Conservation (phyloP, 257 asterid genomes). For the Fraxinus cuspidata region DNA sequence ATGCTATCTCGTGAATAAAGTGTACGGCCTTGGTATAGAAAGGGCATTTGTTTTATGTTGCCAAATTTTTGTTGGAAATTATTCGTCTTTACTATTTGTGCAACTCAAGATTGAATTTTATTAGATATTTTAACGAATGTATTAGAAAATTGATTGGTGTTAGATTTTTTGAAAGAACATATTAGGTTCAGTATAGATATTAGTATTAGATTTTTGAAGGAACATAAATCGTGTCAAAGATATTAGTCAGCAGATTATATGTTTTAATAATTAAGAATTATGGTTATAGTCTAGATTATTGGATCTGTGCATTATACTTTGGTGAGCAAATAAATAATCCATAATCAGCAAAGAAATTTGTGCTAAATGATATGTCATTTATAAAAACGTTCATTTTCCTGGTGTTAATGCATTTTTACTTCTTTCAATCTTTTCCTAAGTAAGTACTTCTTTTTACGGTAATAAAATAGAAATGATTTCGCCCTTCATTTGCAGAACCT, state of each 20-base stretch:
- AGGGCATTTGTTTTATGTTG: background rate
- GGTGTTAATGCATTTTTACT: too few species aligned
- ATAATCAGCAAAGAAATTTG: background rate
- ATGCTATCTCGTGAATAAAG: background rate
- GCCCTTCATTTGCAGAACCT: constrained; percentile 33
- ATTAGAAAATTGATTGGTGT: background rate
- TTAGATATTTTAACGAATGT: too few species aligned
- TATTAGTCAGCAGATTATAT: background rate
- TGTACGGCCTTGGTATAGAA: background rate
- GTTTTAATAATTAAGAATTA: background rate
- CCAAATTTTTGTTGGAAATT: constrained; percentile 2
- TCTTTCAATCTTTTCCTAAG: background rate
- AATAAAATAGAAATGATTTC: background rate
- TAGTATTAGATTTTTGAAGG: background rate
- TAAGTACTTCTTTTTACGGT: constrained; percentile 1
- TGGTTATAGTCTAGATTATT: background rate
- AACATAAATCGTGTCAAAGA: background rate
- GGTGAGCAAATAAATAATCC: background rate
- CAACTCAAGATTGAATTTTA: constrained; percentile 3
- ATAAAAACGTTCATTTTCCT: background rate
- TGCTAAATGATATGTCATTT: background rate
- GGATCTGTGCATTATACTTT: constrained; percentile 5
- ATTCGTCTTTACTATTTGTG: background rate
- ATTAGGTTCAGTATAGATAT: background rate
- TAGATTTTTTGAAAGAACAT: background rate